Evolutionary conservation across 2,329 filamentous ascomycete species (phyloP), one percentile per base, ranked within the genome.

Genomic region (Penicillium corylophilum): DNA sequence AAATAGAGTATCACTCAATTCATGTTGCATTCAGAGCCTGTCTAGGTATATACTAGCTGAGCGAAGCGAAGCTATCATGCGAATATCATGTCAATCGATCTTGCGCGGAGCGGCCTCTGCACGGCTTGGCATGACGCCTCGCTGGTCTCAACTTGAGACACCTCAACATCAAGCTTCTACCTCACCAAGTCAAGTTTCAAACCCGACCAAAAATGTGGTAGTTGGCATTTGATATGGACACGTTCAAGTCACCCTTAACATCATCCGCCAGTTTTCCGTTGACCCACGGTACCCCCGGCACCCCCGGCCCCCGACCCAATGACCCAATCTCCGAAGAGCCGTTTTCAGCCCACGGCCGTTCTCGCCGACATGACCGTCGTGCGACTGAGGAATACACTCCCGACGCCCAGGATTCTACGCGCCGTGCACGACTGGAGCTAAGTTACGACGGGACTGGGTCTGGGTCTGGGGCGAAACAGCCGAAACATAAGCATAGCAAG

Each of bases 401-500:
- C 44, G 40, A 26, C 41, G 18, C 40, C 26, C 28, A 20, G 9
- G 16, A 38, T 2, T 33, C 31, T n/a, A 38, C 18, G 9, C 16
- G 15, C 16, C 50, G 42, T 10, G 44, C 53, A 5, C 46, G 51
- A 43, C 50, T 16, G 4, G 60, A 61, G 38, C 53, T 39, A 13
- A n/a, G 42, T 12, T 55, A 57, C 20, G 57, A 59, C 43, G 48
- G 46, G 1, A 33, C 43, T 7, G 61, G 50, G 31, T 47, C 52
- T 41, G 48, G 46, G 1, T 28, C 43, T 7, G 61, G 50, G 31
- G 47, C 52, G n/a, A 57, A 53, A 20, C 60, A 60, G 26, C 49
- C 65, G 64, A 28, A 28, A 24, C 63, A 65, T 36, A 65, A 63
- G 45, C 57, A 63, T 42, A 64, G 56, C 61, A 70, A 68, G 50